Conservation (phyloP, 129 eudicot species). For the Artemisia argyi region DNA sequence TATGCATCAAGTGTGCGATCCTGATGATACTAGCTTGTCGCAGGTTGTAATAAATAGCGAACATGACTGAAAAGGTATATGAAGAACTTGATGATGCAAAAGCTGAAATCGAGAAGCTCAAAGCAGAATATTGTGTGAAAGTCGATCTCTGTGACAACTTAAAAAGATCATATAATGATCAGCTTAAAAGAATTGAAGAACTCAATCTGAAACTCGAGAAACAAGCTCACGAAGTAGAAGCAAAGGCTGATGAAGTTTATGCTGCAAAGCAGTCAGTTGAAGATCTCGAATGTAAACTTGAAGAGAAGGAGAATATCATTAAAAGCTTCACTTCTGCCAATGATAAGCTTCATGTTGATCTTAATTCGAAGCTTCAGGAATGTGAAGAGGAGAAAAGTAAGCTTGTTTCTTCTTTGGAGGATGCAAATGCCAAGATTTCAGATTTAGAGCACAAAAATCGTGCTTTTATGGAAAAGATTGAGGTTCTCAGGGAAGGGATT, state of each 20-base stretch:
- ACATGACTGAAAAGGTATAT: too few species aligned
- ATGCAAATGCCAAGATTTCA: too few species aligned
- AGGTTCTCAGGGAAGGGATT: too few species aligned
- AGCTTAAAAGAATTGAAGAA: constrained; percentile 53
- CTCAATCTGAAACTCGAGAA: constrained; percentile 39
- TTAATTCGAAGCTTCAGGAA: constrained; percentile 22
- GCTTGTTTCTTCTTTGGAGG: too few species aligned
- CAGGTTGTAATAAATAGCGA: too few species aligned
- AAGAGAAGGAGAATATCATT: constrained; percentile 54
- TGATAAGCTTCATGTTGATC: constrained; percentile 56
- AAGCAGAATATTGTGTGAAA: too few species aligned
- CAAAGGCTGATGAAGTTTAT: constrained; percentile 48
- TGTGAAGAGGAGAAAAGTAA: too few species aligned
- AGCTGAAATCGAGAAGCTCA: too few species aligned
- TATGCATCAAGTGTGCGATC: neutral
- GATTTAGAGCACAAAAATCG: too few species aligned
- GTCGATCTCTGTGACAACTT: constrained; percentile 13
- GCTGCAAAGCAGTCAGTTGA: constrained; percentile 35
- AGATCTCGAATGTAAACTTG: constrained; percentile 45
- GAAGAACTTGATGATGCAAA: too few species aligned
- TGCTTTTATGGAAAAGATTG: too few species aligned
- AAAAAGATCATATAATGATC: constrained; percentile 55
- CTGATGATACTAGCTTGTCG: neutral
- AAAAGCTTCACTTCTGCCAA: constrained; percentile 38
- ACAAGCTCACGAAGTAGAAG: constrained; percentile 6